phyloP scores from a whole-genome alignment of 225 moss, liverwort and hornwort genomes.

The Polytrichum commune region DNA sequence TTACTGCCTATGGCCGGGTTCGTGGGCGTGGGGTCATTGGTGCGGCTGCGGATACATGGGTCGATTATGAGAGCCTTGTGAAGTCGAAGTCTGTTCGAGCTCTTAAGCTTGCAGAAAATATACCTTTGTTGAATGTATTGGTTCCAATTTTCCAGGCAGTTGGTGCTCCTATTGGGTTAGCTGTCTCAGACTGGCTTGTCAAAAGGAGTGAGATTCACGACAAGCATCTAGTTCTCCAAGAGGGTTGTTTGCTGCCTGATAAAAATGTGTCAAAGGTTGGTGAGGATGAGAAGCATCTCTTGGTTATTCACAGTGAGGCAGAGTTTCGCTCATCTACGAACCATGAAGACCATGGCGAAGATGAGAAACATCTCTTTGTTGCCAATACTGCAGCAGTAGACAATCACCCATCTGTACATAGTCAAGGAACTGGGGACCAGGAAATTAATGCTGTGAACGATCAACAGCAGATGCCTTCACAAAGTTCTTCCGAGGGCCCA shows the following conservation, averaged over 20 bases:
- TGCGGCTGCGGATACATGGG: conserved; percentile 9
- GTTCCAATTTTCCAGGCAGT: neutral
- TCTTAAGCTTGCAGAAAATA: neutral
- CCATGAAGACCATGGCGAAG: neutral
- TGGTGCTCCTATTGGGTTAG: conserved; percentile 1
- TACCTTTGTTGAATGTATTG: neutral
- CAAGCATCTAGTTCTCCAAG: conserved; percentile 7
- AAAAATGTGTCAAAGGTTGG: neutral
- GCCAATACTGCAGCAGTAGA: neutral
- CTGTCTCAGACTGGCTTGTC: conserved; percentile 9
- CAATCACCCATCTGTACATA: neutral
- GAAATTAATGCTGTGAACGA: neutral
- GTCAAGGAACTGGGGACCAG: neutral
- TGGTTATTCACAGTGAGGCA: neutral
- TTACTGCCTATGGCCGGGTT: neutral
- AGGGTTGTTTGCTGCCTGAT: neutral
- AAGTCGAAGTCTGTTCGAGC: conserved; percentile 1
- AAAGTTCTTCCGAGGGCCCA: neutral
- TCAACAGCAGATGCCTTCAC: no score
- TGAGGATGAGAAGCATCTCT: neutral
- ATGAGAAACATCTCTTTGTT: neutral
- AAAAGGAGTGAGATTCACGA: conserved; percentile 6
- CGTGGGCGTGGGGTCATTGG: conserved; percentile 4
- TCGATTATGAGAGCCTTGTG: conserved; percentile 1
- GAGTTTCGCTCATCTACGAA: neutral